Base-by-base conservation (phyloP, 768 basidiomycete species). In the Rhizopogon rudus region DNA sequence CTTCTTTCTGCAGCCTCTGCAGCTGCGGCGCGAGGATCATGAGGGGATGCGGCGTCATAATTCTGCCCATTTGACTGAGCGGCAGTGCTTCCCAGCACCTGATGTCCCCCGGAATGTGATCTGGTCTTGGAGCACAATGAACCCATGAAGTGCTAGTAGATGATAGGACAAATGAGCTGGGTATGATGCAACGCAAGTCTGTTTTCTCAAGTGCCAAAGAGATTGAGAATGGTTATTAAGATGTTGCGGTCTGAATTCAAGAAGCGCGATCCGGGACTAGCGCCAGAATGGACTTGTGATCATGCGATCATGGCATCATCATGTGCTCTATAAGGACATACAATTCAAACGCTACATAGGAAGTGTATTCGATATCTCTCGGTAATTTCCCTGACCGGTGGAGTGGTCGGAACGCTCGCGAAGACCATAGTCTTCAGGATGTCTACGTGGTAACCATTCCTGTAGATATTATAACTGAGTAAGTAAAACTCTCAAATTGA, bases 1-100 rank as follows among this genome's bases (percentile, higher is more conserved):
- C 84, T 75, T 62, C 77, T 78, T 66, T 84, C 83, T 59, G 84
- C 84, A 57, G 84, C 84, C 67, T 79, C 80, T 66, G 81, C 79
- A 55, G 81, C 81, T 65, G 83, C 83, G 50, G 73, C 70, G 63
- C 80, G 79, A 65, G 76, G 70, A 73, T 82, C 71, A 57, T 61
- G 33, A 51, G 40, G 51, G 55, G 62, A 49, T 57, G 66, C 61
- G 62, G 61, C 65, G 65, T 72, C 62, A 20, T 56, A 44, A 25
- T 63, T 56, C 31, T 44, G 64, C 44, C 31, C 53, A 43, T 55
- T 51, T 8, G 71, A 54, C 17, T 65, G 60, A 58, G 62, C 58
- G 43, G 71, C 62, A 53, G 70, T 54, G 54, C 75, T 70, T 14
- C 76, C 73, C 51, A 83, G 71, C 20, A 84, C 75, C 14, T 82